Percentiles rank a stretch among this genome's conserved stretches.
Evolutionary conservation across 768 basidiomycete species (phyloP).

Genomic region (Agaricus subrufescens): DNA sequence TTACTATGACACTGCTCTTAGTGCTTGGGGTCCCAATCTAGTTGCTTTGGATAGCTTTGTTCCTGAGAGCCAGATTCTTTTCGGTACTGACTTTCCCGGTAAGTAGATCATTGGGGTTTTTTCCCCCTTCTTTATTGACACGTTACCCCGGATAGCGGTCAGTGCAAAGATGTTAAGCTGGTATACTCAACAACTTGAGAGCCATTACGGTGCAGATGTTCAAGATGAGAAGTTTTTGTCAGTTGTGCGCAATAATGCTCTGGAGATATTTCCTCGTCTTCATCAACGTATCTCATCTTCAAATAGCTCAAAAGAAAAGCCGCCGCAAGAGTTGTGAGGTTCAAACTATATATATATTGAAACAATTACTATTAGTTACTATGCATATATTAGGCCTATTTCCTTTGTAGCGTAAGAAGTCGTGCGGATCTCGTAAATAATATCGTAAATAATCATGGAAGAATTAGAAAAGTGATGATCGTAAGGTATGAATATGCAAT

Average conservation of each 20-base stretch:
- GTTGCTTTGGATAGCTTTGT: conserved; percentile 48
- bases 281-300: background rate
- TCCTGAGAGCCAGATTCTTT: conserved; percentile 47
- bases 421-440: no score
- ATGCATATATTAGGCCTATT: background rate
- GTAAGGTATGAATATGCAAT: no score
- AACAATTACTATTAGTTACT: no score
- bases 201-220: conserved; percentile 37
- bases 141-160: conserved; percentile 39
- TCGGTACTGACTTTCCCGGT: conserved; percentile 80
- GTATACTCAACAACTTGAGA: conserved; percentile 53
- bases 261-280: conserved; percentile 41
- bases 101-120: conserved; percentile 12
- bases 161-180: conserved; percentile 50
- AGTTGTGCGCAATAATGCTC: conserved; percentile 47
- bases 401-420: background rate
- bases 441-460: background rate
- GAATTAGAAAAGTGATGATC: background rate
- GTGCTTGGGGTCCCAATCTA: conserved; percentile 49
- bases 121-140: background rate
- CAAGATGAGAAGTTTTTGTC: conserved; percentile 28
- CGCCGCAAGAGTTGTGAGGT: no score
- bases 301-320: background rate
- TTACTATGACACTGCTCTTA: conserved; percentile 72
- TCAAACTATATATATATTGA: no score